These are phyloP conservation scores for Phytophthora fragariaefolia DNA, from an alignment of 352 stramenopile species.

Conservation along the genomic window DNA sequence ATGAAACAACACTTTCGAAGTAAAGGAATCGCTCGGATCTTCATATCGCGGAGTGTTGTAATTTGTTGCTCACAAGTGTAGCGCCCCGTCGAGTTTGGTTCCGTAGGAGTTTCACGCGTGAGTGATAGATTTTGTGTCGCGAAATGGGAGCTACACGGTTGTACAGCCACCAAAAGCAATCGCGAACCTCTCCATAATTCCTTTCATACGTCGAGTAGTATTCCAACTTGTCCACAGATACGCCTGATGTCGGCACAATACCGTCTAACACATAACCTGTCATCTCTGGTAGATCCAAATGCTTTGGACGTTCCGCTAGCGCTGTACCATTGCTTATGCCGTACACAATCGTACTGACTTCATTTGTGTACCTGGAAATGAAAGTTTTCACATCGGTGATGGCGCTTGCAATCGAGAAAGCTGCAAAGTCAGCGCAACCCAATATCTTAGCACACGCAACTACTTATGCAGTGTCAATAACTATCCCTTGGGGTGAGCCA, in stretches of 20 bases:
- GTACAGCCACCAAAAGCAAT: background rate
- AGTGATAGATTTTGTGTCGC: background rate
- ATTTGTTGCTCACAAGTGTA: constrained; percentile 4
- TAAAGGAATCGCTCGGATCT: too few relatives aligned
- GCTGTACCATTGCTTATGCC: background rate
- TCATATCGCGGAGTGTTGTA: too few relatives aligned
- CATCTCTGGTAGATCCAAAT: background rate
- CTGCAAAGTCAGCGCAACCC: constrained; percentile 38
- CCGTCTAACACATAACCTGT: background rate
- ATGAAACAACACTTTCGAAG: constrained; percentile 46
- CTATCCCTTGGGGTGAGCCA: constrained; percentile 25
- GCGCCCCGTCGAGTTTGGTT: constrained; percentile 19
- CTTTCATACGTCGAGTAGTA: background rate
- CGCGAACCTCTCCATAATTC: background rate
- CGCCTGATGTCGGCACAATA: background rate
- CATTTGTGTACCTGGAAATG: background rate
- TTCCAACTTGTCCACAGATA: background rate
- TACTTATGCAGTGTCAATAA: constrained; percentile 29
- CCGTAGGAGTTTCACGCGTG: background rate
- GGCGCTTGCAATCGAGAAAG: background rate
- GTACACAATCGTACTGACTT: background rate
- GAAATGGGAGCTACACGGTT: background rate
- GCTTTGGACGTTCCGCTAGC: background rate
- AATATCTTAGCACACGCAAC: constrained; percentile 31
- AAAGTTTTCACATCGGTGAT: background rate